Conservation (phyloP, 129 eudicot species). For the Saussurea involucrata region DNA sequence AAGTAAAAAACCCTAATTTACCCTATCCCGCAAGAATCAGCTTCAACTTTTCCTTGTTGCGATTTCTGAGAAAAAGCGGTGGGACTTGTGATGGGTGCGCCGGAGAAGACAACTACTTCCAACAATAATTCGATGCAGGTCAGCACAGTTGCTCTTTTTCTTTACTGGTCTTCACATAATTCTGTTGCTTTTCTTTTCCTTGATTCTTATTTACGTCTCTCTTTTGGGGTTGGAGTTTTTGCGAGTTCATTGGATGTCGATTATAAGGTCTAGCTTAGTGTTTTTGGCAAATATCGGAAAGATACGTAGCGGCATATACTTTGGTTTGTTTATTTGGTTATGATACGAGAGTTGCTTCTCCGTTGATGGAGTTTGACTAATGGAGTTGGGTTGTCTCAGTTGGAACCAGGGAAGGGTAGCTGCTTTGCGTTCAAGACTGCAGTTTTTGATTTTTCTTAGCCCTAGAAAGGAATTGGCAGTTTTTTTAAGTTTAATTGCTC, state of each 20-base stretch:
- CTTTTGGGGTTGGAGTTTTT: neutral
- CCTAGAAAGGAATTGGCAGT: neutral
- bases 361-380: neutral
- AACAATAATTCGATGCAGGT: slow-evolving; percentile 72
- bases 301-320: neutral
- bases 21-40: slow-evolving; percentile 16
- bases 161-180: slow-evolving; percentile 1
- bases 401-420: neutral
- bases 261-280: neutral
- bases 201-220: neutral
- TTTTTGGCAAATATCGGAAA: neutral
- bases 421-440: neutral
- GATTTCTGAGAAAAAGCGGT: slow-evolving; percentile 4
- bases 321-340: neutral
- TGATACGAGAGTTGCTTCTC: neutral
- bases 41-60: neutral
- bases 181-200: neutral
- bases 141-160: slow-evolving; percentile 6
- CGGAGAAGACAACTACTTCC: slow-evolving; percentile 49
- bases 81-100: slow-evolving; percentile 53
- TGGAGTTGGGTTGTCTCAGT: neutral
- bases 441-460: neutral
- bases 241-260: slow-evolving; percentile 9
- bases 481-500: neutral
- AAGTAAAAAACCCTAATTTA: slow-evolving; percentile 43